Evolutionary conservation across 208 protist genomes (phyloP), one percentile per base, ranked within the genome.

Genomic region (Porcisia hertigi): DNA sequence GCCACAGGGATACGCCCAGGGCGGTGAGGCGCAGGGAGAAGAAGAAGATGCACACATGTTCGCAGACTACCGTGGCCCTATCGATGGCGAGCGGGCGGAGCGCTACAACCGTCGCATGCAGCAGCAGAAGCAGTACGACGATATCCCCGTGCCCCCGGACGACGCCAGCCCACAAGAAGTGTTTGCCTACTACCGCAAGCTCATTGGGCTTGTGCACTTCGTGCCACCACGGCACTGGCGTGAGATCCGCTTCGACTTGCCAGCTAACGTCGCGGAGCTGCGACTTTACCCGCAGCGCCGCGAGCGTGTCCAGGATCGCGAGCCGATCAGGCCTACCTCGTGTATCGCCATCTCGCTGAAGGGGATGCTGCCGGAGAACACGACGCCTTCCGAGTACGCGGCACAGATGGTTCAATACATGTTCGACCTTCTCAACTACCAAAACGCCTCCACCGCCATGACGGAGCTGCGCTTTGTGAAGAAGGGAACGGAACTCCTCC

Each of bases 391-490:
- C 18, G 91, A 92, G 73, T 97, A 95, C 88, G 82, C 66, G 41
- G 81, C 74, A 47, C 84, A 92, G 75, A 86, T 97, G 79, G 88
- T 94, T 34, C 82, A 93, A 79, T 97, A 97, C 79, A 45, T 97
- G 49, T 72, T 95, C 39, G 87, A 94, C 30, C 83, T 95, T 18
- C 72, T 97, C 14, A 71, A 85, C 23, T 95, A 94, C 74, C 75
- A 90, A 57, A 75, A 85, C 36, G 88, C 90, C 20, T 73, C 83
- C 3, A 92, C 83, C n/a, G 88, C 93, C 54, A 88, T 97, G 16
- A 95, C 91, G 18, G 85, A 85, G 53, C 75, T 97, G 72, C 87
- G 89, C 18, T 92, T 97, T 73, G 86, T 94, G 53, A 95, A 95
- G 75, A 86, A 87, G 41, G 93, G 91, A 0, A 82, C 79, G 3